These are phyloP conservation scores for Tylopilus rubrobrunneus DNA, from an alignment of 768 basidiomycete genomes.

Conservation along the genomic window DNA sequence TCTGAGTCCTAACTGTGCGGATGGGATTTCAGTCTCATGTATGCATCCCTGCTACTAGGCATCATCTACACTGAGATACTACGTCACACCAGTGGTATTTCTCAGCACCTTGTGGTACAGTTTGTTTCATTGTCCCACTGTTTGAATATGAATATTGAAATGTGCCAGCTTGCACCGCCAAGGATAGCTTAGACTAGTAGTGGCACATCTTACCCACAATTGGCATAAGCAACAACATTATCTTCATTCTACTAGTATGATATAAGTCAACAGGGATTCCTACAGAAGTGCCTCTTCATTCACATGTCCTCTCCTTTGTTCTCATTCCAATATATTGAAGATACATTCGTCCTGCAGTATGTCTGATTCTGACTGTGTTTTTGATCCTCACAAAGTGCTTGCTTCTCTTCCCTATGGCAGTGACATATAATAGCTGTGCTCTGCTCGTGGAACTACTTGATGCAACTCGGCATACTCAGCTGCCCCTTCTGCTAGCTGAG, in stretches of 20 bases:
- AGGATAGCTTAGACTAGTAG: neutral
- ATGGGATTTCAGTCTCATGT: no score
- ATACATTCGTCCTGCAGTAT: neutral
- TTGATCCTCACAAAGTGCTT: neutral
- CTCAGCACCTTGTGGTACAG: no score
- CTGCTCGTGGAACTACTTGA: conserved; percentile 4
- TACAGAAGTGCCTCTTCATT: neutral
- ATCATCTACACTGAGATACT: no score
- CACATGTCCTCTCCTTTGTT: neutral
- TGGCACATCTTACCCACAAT: neutral
- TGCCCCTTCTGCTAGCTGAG: no score
- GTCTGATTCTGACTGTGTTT: neutral
- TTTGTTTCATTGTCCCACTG: no score
- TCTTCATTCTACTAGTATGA: no score
- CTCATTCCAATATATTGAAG: neutral
- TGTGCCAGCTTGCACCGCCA: no score
- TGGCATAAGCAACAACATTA: neutral
- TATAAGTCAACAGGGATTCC: neutral
- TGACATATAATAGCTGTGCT: neutral
- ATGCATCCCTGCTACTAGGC: no score
- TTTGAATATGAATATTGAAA: no score
- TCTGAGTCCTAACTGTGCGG: no score
- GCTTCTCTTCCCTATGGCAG: neutral
- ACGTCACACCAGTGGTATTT: no score
- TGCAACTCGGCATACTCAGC: no score